Conservation (phyloP, 2,329 filamentous ascomycete species). For the Pyricularia grisea region DNA sequence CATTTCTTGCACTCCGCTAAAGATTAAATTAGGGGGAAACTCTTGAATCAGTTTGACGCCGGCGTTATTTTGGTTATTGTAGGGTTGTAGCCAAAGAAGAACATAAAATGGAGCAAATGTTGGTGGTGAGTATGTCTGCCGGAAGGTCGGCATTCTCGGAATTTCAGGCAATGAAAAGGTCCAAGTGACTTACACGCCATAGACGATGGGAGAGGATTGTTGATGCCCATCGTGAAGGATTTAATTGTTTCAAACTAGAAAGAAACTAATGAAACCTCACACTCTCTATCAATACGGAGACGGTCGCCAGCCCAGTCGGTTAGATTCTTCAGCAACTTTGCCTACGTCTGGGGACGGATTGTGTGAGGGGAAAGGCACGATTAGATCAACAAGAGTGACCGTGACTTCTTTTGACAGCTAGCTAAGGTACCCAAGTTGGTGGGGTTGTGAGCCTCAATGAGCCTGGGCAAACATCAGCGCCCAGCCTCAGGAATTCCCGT, state of each 20-base stretch:
- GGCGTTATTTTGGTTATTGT: not conserved
- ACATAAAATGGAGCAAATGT: not conserved
- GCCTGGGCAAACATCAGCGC: not conserved
- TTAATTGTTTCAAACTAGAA: not conserved
- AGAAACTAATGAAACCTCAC: not conserved
- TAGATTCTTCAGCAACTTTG: not conserved
- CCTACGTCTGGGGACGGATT: not conserved
- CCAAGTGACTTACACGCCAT: constrained; percentile 51
- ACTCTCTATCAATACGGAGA: not conserved
- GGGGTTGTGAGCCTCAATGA: constrained; percentile 1
- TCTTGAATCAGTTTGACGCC: not conserved
- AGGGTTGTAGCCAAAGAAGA: not conserved
- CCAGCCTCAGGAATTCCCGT: not conserved
- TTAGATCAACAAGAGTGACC: not conserved
- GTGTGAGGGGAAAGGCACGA: not conserved
- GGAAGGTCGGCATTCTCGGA: not conserved
- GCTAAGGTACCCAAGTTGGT: not conserved
- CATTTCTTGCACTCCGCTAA: constrained; percentile 96
- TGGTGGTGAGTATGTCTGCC: not conserved
- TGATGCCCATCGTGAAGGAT: constrained; percentile 43
- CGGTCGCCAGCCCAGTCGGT: not conserved
- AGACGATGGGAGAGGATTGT: constrained; percentile 58
- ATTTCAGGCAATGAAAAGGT: not conserved
- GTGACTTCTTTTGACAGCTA: not conserved
- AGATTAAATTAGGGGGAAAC: not conserved